Evolutionary conservation across 2,329 filamentous ascomycete species (phyloP).

Genomic region (Apiospora hydei): DNA sequence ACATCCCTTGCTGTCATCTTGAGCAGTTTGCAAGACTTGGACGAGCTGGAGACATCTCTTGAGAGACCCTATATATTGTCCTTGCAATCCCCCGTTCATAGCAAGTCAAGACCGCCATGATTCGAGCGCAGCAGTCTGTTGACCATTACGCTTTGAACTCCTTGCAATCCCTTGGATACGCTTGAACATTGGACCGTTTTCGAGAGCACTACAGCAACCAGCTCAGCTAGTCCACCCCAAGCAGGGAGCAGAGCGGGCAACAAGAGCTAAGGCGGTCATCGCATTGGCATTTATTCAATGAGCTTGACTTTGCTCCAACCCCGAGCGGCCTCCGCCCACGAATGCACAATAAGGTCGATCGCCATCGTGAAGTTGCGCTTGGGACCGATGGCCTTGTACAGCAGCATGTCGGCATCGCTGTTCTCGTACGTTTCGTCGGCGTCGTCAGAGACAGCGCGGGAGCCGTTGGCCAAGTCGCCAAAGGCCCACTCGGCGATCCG

Average conservation of each 20-base stretch:
- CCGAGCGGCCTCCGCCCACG: conserved; percentile 47
- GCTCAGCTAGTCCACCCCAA: neutral
- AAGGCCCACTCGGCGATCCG: conserved; percentile 45
- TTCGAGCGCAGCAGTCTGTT: neutral
- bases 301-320: conserved; percentile 47
- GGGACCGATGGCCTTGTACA: conserved; percentile 39
- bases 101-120: neutral
- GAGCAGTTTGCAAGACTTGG: neutral
- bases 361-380: conserved; percentile 25
- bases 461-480: conserved; percentile 29
- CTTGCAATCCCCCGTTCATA: neutral
- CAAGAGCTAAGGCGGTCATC: too few species aligned
- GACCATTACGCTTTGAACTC: neutral
- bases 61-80: neutral
- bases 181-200: neutral
- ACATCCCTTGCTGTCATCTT: neutral
- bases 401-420: conserved; percentile 34
- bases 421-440: conserved; percentile 28
- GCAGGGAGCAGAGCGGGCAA: neutral
- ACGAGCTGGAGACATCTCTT: neutral
- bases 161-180: neutral
- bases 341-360: conserved; percentile 23
- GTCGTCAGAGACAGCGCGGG: conserved; percentile 24
- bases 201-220: neutral
- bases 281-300: conserved; percentile 37